phyloP scores from a whole-genome alignment of 352 stramenopile species.

The Pythium rishiriense region DNA sequence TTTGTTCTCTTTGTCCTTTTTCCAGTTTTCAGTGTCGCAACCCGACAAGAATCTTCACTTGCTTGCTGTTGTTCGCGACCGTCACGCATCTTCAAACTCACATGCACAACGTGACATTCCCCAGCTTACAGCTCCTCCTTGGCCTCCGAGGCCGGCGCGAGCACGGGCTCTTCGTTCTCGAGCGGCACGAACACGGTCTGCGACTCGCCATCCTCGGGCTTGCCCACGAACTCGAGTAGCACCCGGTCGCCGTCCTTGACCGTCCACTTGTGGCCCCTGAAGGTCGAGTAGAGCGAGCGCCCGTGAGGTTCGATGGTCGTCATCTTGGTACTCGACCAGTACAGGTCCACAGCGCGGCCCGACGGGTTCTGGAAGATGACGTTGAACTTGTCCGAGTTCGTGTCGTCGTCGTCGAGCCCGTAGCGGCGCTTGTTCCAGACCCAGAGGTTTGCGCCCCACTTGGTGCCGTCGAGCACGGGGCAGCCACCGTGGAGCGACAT shows the following conservation, averaged over 20 bases:
- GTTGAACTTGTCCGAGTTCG: constrained; percentile 38
- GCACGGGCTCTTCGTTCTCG: constrained; percentile 23
- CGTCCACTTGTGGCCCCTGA: constrained; percentile 66
- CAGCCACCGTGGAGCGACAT: constrained; percentile 92
- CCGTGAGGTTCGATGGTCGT: constrained; percentile 49
- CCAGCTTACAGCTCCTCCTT: constrained; percentile 14
- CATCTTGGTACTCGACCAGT: constrained; percentile 75
- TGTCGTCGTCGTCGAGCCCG: constrained; percentile 45
- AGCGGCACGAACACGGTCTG: constrained; percentile 53
- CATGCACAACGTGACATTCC: neutral
- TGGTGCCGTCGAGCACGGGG: constrained; percentile 92
- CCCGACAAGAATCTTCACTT: neutral
- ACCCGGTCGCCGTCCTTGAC: constrained; percentile 54
- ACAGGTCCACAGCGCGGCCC: constrained; percentile 47
- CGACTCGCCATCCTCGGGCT: constrained; percentile 42
- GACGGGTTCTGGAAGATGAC: constrained; percentile 77
- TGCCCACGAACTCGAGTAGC: constrained; percentile 54
- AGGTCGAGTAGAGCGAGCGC: constrained; percentile 61
- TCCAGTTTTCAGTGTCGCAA: neutral
- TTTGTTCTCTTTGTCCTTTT: constrained; percentile 7
- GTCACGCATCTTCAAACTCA: neutral
- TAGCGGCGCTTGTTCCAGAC: constrained; percentile 94
- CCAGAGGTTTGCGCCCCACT: constrained; percentile 98
- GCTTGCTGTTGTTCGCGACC: neutral
- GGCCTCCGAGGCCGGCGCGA: constrained; percentile 31